Evolutionary conservation across 2,329 filamentous ascomycete genomes (phyloP), one percentile per base, ranked within the genome.

Genomic region (Ophiocordyceps polyrhachis-furcata): DNA sequence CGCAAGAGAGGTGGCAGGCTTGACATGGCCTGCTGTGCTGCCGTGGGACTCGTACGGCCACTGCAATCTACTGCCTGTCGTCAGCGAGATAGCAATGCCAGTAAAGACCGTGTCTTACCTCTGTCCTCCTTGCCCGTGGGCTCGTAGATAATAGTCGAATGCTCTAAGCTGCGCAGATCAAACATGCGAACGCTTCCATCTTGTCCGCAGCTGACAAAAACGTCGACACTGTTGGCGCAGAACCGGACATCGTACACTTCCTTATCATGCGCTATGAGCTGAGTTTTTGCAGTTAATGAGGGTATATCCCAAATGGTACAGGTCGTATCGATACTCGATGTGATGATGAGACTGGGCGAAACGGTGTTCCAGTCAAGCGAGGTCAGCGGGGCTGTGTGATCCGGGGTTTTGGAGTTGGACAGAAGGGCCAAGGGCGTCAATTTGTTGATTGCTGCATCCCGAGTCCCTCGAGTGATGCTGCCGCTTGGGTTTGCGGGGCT

Each of bases 301-400:
- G 91, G 91, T 46, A 98, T 98, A 60, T 98, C 91, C 91, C 91
- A 98, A 52, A 98, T 98, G 5, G 91, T 98, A 65, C 91, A 98
- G 6, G 91, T 98, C 1, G 91, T 98, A 58, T 98, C 91, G 56
- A 98, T 98, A 60, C 88, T 96, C 4, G 88, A 95, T 1, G 91
- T 98, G 56, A 98, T 98, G 58, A 98, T 98, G 45, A 98, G 70
- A 60, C 89, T 95, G 0, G 91, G 91, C 21, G 87, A 94, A 44
- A 98, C 81, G 2, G 85, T 93, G 57, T 98, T 98, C 91, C 91
- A 98, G 60, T 98, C 91, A 42, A 98, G 71, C 15, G 88, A 95
- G 2, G 91, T 98, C 47, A 98, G 76, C 19, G 91, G 91, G 14
- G 91, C 91, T 5, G 91, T 98, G 58, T 98, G 93, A 57, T 98